Evolutionary conservation across 2,329 filamentous ascomycete genomes (phyloP), one percentile per base, ranked within the genome.

Genomic region (Emydomyces testavorans): DNA sequence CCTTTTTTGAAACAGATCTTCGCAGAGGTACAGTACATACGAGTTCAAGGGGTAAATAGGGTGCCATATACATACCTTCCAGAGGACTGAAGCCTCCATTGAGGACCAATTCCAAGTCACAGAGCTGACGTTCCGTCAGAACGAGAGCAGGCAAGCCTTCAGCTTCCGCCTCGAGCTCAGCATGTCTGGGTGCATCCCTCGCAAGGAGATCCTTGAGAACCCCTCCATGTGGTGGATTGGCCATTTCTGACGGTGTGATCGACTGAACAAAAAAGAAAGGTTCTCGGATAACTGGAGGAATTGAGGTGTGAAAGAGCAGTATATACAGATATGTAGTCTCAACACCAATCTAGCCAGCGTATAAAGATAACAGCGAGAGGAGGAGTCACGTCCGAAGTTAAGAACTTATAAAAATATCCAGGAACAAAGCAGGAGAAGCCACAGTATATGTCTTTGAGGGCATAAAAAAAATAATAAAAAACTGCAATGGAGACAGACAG

Each of bases 81-180:
- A 98, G 79, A 51, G 92, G 92, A 56, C 89, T 95, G 75, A 98
- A 98, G 56, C 92, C 92, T 65, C 92, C 92, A 69, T 88, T 96
- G 68, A 98, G 81, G 63, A 98, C 88, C 70, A 98, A 72, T 72
- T 98, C 92, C 57, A 98, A 77, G 76, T 98, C 92, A 71, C 92
- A 98, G 42, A 98, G 81, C 71, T 98, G 92, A 62, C 92, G 82
- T 77, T 98, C 92, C 44, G 79, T 84, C 57, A 98, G 80, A 51
- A 83, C 72, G 57, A 98, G 76, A 31, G 90, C 85, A 31, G 88
- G 86, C 38, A 96, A 80, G 26, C 65, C 82, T 75, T 94, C 89
- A 35, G 90, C 85, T 72, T 98, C 92, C 39, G 77, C 78, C 49
- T 74, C 72, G 54, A 98, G 83, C 73, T 94, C 75, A 54, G 75